Percentiles rank a stretch among this genome's conserved stretches.
These are phyloP conservation scores for Nepenthes alata DNA, from an alignment of 179 eudicot genomes.

Conservation along the genomic window DNA sequence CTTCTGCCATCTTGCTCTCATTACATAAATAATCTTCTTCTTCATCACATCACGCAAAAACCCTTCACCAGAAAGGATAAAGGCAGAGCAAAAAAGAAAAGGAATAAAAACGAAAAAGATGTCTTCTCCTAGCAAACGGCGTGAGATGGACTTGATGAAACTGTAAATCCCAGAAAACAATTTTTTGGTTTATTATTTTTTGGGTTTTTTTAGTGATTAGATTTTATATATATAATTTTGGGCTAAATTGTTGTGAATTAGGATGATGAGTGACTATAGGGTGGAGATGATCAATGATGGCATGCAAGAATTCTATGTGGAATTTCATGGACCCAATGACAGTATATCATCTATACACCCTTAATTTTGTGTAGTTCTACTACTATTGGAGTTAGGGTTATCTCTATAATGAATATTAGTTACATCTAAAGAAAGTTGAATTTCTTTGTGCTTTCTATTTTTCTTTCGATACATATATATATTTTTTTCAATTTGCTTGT, in stretches of 20 bases:
- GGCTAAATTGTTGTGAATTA: constrained; percentile 6
- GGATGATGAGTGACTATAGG: constrained; percentile 80
- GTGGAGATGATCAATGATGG: constrained; percentile 73
- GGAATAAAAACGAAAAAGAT: constrained; percentile 16
- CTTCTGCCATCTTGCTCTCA: no score
- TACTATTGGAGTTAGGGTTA: background rate
- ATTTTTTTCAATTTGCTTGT: no score
- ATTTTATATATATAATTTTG: background rate
- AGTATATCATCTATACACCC: constrained; percentile 18
- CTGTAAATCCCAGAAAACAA: constrained; percentile 21
- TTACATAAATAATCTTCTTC: no score
- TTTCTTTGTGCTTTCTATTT: no score
- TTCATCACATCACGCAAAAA: no score
- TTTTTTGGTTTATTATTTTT: background rate
- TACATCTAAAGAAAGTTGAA: no score
- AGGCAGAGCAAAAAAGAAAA: background rate
- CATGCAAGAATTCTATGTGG: constrained; percentile 58
- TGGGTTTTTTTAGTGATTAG: background rate
- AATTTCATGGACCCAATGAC: constrained; percentile 58
- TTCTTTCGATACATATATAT: no score
- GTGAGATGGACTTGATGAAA: constrained; percentile 86
- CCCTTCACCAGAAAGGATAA: background rate
- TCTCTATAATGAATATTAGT: background rate
- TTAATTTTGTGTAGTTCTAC: background rate
- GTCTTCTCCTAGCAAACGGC: constrained; percentile 81